These are phyloP conservation scores for Mycena galopus DNA, from an alignment of 768 basidiomycete genomes.

Conservation along the genomic window DNA sequence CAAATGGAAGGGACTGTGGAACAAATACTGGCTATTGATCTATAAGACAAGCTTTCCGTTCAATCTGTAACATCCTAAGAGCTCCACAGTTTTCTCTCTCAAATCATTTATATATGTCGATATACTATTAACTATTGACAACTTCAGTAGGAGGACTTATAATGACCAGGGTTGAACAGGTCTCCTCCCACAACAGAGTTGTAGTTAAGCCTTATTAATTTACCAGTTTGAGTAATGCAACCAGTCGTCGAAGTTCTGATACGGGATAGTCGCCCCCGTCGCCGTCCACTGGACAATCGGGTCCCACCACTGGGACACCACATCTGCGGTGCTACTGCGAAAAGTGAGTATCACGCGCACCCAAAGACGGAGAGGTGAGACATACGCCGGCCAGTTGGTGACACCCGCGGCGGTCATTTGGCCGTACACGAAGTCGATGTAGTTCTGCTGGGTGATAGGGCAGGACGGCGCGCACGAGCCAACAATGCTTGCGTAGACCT, in stretches of 20 bases:
- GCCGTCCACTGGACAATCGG: slow-evolving; percentile 30
- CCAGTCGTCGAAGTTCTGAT: slow-evolving; percentile 37
- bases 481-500: slow-evolving; percentile 37
- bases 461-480: slow-evolving; percentile 33
- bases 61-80: too few species aligned
- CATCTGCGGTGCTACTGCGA: slow-evolving; percentile 11
- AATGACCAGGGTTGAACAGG: neutral
- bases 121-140: neutral
- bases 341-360: neutral
- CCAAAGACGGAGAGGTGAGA: neutral
- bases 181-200: slow-evolving; percentile 1
- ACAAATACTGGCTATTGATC: too few species aligned
- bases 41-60: too few species aligned
- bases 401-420: slow-evolving; percentile 22
- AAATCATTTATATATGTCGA: too few species aligned
- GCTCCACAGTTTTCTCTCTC: too few species aligned
- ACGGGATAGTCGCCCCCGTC: slow-evolving; percentile 31
- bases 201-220: neutral
- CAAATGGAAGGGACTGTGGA: too few species aligned
- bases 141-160: slow-evolving; percentile 1
- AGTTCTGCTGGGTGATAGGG: slow-evolving; percentile 41
- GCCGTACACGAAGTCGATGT: slow-evolving; percentile 39
- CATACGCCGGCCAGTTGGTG: slow-evolving; percentile 24
- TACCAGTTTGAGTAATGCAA: slow-evolving; percentile 29
- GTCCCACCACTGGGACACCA: slow-evolving; percentile 17